Evolutionary conservation across 164 flowering plant genomes (phyloP), one percentile per base, ranked within the genome.

Genomic region (Tinospora cordifolia): DNA sequence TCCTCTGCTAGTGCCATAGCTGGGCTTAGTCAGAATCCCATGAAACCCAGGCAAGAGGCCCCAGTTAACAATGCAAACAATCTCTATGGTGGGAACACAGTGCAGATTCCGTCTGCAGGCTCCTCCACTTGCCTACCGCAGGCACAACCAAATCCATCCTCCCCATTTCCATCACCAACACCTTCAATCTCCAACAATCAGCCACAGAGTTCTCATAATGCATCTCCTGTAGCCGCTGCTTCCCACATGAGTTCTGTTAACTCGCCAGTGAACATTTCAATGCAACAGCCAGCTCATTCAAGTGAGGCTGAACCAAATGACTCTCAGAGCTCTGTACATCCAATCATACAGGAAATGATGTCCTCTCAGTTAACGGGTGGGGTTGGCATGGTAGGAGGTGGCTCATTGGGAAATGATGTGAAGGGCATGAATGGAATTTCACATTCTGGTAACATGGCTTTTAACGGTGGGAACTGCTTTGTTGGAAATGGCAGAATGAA

Each of bases 291-390:
- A 40, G 71, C 86, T 38, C 83, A 83, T 47, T 84, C 93, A 7
- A 73, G 77, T 67, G 96, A 88, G 39, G 86, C 80, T 47, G 97
- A 90, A 36, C 81, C 85, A 7, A 83, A 77, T 75, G 99, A 95
- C 34, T 78, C 96, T 0, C 96, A 91, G 73, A 91, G 93, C 70
- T 90, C 97, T 21, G 96, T 95, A 19, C 96, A 92, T 80, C 91
- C 91, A 77, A 86, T 95, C 54, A 70, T 95, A 62, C 92, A 91
- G 14, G 93, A 88, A 24, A 86, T 90, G 84, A 83, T 92, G 87
- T 79, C 91, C 1, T 81, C 83, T 49, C 93, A 89, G 72, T 70
- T 81, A n/a, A 83, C 78, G 73, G 89, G 86, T 46, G 80, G 83
- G 11, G 86, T 84, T 74, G 78, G 84, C 47, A 79, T 87, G 83